Percentiles rank a stretch among this genome's conserved stretches.
Evolutionary conservation across 108 stramenopile species (phyloP).

Genomic region (Nitzschia palea): DNA sequence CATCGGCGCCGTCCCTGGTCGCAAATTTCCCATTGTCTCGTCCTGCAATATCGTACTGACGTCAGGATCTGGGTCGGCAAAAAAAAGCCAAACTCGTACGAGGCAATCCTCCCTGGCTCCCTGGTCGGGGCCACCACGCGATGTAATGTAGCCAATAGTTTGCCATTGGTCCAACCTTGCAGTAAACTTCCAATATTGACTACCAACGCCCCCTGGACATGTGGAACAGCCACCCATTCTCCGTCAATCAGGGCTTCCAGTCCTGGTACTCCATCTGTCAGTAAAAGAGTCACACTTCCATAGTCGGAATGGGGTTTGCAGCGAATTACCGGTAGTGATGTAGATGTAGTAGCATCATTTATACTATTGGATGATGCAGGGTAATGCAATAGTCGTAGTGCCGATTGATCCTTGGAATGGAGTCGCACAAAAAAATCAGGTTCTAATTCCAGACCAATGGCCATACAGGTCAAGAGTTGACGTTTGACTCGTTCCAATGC

Average conservation of each 20-base stretch:
- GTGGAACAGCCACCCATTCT: slow-evolving; percentile 56
- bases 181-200: slow-evolving; percentile 68
- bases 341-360: not conserved
- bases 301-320: slow-evolving; percentile 83
- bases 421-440: slow-evolving; percentile 41
- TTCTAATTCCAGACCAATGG: slow-evolving; percentile 52
- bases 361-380: slow-evolving; percentile 8
- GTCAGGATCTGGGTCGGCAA: slow-evolving; percentile 63
- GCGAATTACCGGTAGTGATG: slow-evolving; percentile 25
- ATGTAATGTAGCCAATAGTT: slow-evolving; percentile 62
- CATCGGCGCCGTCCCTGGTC: too few species aligned
- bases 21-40: too few species aligned
- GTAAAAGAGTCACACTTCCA: slow-evolving; percentile 60
- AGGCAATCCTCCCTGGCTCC: not conserved
- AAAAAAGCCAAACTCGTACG: slow-evolving; percentile 66
- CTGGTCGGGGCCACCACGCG: slow-evolving; percentile 49
- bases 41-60: slow-evolving; percentile 28
- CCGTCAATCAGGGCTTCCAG: slow-evolving; percentile 48
- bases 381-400: slow-evolving; percentile 57
- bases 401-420: slow-evolving; percentile 52
- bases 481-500: slow-evolving; percentile 45
- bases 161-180: slow-evolving; percentile 53
- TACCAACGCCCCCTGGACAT: slow-evolving; percentile 51
- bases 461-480: slow-evolving; percentile 45
- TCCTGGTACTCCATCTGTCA: slow-evolving; percentile 65